Base-by-base conservation (phyloP, 176 grass and related monocot genomes). In the Rhynchospora pubera region DNA sequence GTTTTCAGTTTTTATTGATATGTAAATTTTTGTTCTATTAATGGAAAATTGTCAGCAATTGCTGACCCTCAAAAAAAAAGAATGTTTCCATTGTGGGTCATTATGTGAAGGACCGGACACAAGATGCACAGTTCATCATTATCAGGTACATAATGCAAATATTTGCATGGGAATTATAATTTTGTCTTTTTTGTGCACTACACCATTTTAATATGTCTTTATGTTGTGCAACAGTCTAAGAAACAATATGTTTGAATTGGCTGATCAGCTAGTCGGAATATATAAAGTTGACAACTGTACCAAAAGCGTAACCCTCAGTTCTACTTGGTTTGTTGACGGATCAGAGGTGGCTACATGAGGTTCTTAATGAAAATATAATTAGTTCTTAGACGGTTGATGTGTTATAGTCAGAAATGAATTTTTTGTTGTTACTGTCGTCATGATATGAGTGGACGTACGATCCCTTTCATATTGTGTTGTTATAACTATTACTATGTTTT, bases 261-360 rank as follows among this genome's bases (percentile, higher is more conserved):
- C 96, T 4, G 92, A 98, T 88, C 81, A 89, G 59, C 86, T 98
- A 69, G 92, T 95, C 82, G 96, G 92, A 47, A 98, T 93, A 83
- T 98, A 98, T 79, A 98, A 98, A 87, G 94, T 92, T 16, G 92
- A 98, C 86, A 98, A 98, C 81, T 98, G 96, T 85, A 98, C 96
- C 16, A 98, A 98, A 83, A 98, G 96, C 62, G 89, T 95, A 82
- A 90, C 92, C 1, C 85, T 98, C 26, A 91, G 94, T 69, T 92
- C 96, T 7, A 89, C 74, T 64, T 93, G 89, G 77, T 98, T 98
- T 43, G 85, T 78, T 7, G 71, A 90, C 3, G 67, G 81, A 65
- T 73, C 62, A 46, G 73, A 91, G 44, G 84, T 64, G 47, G 83
- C 75, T 28, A 91, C 62, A 65, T 63, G 19, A 71, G 45, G 76